These are phyloP conservation scores for Calamus simplicifolius DNA, from an alignment of 176 grass and related monocot species.

Conservation along the genomic window DNA sequence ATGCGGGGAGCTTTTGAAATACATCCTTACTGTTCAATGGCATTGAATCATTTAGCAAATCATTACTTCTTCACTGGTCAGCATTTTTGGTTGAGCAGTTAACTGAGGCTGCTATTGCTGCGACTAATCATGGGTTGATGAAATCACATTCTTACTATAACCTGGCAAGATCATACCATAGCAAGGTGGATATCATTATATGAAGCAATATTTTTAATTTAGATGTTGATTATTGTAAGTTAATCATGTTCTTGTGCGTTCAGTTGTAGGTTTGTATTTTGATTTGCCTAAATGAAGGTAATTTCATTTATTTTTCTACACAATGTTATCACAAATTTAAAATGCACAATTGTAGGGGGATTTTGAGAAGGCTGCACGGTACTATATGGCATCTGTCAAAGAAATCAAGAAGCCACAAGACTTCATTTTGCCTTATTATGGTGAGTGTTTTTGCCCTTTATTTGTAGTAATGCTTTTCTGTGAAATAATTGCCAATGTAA, in stretches of 20 bases:
- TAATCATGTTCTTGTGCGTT: no score
- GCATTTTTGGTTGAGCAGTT: conserved; percentile 97
- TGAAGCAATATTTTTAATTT: no score
- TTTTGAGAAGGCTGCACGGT: conserved; percentile 79
- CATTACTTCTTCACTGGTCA: conserved; percentile 98
- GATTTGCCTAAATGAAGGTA: no score
- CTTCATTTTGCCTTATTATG: conserved; percentile 87
- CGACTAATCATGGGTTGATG: conserved; percentile 55
- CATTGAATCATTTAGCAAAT: conserved; percentile 83
- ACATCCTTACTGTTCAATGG: conserved; percentile 85
- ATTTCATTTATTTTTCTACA: no score
- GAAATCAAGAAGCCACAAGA: conserved; percentile 89
- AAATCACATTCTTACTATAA: conserved; percentile 94
- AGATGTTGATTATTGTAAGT: no score
- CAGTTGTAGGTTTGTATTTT: no score
- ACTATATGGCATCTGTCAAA: conserved; percentile 90
- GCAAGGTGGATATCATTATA: conserved; percentile 46
- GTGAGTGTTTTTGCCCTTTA: conserved; percentile 27
- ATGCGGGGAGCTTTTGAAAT: conserved; percentile 79
- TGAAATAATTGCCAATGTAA: no score
- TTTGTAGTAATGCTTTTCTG: background rate
- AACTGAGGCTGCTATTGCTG: conserved; percentile 74
- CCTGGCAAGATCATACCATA: conserved; percentile 93
- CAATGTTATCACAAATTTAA: background rate
- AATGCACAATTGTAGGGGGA: conserved; percentile 49